Conservation (phyloP, 768 basidiomycete genomes). For the Russula ochroleuca region DNA sequence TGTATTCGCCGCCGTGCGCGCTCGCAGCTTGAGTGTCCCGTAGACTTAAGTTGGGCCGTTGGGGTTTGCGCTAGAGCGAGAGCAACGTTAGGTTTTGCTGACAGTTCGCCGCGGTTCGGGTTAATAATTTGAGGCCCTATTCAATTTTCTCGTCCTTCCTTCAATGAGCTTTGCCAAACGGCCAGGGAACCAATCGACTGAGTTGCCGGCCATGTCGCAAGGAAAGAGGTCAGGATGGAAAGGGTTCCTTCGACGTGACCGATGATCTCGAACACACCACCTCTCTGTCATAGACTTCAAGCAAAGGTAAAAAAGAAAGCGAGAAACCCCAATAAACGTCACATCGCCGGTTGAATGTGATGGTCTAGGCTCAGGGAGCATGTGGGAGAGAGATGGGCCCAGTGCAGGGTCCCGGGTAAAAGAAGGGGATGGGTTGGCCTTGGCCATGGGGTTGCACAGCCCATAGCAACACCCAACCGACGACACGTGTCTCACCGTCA, state of each 20-base stretch:
- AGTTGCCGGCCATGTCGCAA: not conserved
- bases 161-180: conserved; percentile 14
- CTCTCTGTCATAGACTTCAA: conserved; percentile 21
- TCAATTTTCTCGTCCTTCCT: not conserved
- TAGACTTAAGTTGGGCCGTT: not conserved
- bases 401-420: too few relatives aligned
- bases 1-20: not conserved
- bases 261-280: conserved; percentile 16
- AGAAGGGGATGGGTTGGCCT: too few relatives aligned
- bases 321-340: not conserved
- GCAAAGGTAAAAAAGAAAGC: not conserved
- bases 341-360: not conserved
- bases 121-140: not conserved
- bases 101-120: not conserved
- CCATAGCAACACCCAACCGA: too few relatives aligned
- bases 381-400: too few relatives aligned
- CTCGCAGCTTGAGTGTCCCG: too few relatives aligned
- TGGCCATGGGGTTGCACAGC: too few relatives aligned
- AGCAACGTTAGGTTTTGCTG: conserved; percentile 15
- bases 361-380: too few relatives aligned
- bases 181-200: not conserved
- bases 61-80: not conserved
- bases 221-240: conserved; percentile 9
- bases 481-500: too few relatives aligned
- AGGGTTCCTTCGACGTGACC: not conserved